Evolutionary conservation across 805 yeast species (phyloP).

Genomic region (Tetrapisispora namnaoensis): DNA sequence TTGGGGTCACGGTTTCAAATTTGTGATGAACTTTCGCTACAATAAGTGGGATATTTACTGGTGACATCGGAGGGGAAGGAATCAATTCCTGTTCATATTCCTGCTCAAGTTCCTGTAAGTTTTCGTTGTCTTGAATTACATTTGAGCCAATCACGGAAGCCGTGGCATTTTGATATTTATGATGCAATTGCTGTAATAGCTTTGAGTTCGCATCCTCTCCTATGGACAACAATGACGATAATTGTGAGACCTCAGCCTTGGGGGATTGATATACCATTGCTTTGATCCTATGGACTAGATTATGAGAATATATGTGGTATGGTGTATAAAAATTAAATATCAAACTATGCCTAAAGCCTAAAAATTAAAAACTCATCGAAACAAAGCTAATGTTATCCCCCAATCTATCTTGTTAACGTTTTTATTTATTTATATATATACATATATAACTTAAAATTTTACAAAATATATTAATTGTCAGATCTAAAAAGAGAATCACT

Average conservation of each 20-base stretch:
- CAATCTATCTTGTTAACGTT: too few relatives aligned
- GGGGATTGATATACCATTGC: constrained; percentile 4
- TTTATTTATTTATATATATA: too few relatives aligned
- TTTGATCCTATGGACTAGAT: too few relatives aligned
- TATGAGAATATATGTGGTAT: not conserved
- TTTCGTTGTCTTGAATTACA: constrained; percentile 4
- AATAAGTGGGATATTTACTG: constrained; percentile 8
- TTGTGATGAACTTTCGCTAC: not conserved
- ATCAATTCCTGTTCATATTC: constrained; percentile 16
- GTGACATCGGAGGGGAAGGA: constrained; percentile 29
- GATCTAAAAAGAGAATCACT: too few relatives aligned
- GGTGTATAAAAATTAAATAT: too few relatives aligned
- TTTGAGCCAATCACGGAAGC: not conserved
- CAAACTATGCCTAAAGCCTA: too few relatives aligned
- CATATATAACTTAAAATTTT: too few relatives aligned
- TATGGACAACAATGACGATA: not conserved
- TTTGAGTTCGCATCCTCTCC: not conserved
- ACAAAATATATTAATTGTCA: too few relatives aligned
- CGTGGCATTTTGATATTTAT: not conserved
- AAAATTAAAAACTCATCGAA: too few relatives aligned
- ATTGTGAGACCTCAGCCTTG: not conserved
- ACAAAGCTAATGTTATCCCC: too few relatives aligned
- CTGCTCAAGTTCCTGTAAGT: constrained; percentile 6
- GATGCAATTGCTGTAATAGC: constrained; percentile 1
- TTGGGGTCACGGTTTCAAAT: not conserved